phyloP scores from a whole-genome alignment of 2,329 filamentous ascomycete genomes.

The Ophiostoma novo-ulmi region DNA sequence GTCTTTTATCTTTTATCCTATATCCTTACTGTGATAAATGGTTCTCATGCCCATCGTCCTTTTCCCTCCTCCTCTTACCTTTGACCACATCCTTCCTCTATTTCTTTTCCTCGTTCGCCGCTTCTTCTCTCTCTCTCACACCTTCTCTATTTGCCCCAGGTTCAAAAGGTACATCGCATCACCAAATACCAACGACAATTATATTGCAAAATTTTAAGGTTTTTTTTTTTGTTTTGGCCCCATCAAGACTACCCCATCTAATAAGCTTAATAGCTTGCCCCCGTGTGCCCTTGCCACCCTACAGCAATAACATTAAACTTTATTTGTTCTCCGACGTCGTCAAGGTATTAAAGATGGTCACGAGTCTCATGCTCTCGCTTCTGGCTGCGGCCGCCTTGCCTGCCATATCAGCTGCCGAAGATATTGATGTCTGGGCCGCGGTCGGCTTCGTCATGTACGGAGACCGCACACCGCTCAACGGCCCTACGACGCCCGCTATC shows the following conservation, averaged over 20 bases:
- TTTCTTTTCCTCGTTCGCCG: neutral
- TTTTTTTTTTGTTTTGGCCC: too few species aligned
- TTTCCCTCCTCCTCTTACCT: neutral
- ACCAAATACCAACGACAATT: neutral
- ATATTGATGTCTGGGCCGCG: slow-evolving; percentile 45
- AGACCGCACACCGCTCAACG: slow-evolving; percentile 46
- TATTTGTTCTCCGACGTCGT: neutral
- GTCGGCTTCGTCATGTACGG: slow-evolving; percentile 49
- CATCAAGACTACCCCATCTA: neutral
- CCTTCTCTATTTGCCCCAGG: neutral
- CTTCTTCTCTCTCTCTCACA: neutral
- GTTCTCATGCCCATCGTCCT: neutral
- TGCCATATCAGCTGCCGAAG: neutral
- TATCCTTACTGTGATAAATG: neutral
- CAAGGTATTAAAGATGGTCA: neutral
- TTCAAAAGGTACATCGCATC: neutral
- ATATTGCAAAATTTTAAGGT: neutral
- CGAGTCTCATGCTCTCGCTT: neutral
- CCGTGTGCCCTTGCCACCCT: neutral
- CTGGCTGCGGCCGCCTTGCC: neutral
- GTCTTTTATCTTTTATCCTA: neutral
- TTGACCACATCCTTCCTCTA: neutral
- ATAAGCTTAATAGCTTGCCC: neutral
- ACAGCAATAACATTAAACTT: neutral
- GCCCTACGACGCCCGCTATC: slow-evolving; percentile 35